Evolutionary conservation across 2,329 filamentous ascomycete species (phyloP).

Genomic region (Paraphoma sp.): DNA sequence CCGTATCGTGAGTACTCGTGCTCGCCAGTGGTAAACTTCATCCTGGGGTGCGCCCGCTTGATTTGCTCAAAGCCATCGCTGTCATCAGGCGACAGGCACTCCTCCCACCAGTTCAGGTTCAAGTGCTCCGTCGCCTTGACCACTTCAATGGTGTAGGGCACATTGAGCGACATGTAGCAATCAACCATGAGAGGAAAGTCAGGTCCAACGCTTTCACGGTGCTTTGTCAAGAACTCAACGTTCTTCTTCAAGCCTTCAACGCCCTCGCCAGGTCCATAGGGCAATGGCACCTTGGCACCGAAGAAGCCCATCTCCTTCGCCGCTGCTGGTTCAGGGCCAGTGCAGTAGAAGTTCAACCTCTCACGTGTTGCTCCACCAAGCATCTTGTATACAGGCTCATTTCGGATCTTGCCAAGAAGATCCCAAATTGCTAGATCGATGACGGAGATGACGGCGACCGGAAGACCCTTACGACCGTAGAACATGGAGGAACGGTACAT

Average conservation of each 20-base stretch:
- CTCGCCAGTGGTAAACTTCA: conserved; percentile 96
- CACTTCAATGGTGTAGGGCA: conserved; percentile 89
- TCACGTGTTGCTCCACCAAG: conserved; percentile 90
- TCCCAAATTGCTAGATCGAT: conserved; percentile 95
- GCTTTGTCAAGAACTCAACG: conserved; percentile 83
- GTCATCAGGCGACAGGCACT: conserved; percentile 90
- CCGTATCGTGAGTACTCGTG: conserved; percentile 95
- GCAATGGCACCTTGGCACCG: conserved; percentile 88
- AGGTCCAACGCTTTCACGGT: conserved; percentile 82
- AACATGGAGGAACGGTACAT: conserved; percentile 98
- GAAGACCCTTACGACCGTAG: conserved; percentile 91
- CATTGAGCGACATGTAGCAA: conserved; percentile 96
- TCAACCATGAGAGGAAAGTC: conserved; percentile 95
- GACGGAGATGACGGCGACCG: conserved; percentile 89
- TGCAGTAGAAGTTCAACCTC: conserved; percentile 91
- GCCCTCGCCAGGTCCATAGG: conserved; percentile 88
- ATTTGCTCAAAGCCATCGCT: conserved; percentile 88
- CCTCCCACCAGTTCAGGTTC: conserved; percentile 97
- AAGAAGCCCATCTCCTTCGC: conserved; percentile 88
- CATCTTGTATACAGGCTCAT: conserved; percentile 92
- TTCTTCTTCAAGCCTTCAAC: conserved; percentile 84
- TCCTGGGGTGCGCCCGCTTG: conserved; percentile 86
- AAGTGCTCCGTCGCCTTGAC: conserved; percentile 83
- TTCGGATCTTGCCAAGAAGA: conserved; percentile 85
- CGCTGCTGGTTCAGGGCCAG: conserved; percentile 80